A percentile compares a stretch with the other conserved stretches of the same genome.
phyloP scores from a whole-genome alignment of 768 basidiomycete species.

The Rhodocollybia butyracea region DNA sequence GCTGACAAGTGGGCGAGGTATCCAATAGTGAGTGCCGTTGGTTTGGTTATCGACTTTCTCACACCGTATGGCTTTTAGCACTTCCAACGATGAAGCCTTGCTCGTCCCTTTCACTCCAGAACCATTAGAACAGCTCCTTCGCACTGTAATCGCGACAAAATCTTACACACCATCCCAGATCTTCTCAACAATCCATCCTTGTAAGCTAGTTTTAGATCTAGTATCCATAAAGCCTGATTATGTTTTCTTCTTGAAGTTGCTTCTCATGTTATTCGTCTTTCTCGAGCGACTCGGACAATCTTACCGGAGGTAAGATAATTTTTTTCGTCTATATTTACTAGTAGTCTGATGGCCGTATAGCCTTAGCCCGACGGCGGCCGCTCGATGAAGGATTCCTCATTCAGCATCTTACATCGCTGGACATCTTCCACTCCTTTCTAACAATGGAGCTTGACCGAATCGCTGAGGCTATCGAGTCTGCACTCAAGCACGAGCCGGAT shows the following conservation, averaged over 20 bases:
- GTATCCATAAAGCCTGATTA: neutral
- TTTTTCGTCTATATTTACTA: neutral
- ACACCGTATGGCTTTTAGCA: neutral
- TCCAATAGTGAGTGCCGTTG: neutral
- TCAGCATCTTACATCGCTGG: conserved; percentile 1
- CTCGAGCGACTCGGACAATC: neutral
- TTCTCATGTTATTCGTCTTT: neutral
- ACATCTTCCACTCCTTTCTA: conserved; percentile 1
- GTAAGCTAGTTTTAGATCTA: neutral
- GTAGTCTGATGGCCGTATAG: neutral
- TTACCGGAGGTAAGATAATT: neutral
- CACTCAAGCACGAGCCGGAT: neutral
- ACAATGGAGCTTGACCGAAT: neutral
- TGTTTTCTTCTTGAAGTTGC: neutral
- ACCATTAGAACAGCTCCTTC: neutral
- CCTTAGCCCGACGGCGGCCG: neutral
- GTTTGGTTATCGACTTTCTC: neutral
- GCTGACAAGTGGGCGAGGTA: neutral
- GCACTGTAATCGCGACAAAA: neutral
- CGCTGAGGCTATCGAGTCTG: no score
- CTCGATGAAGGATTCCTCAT: conserved; percentile 6
- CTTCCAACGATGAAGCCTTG: neutral
- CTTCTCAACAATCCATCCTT: neutral
- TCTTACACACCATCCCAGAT: neutral
- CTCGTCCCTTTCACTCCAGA: neutral